Base-by-base conservation (phyloP, 2,329 filamentous ascomycete species). In the Colletotrichum theobromicola region DNA sequence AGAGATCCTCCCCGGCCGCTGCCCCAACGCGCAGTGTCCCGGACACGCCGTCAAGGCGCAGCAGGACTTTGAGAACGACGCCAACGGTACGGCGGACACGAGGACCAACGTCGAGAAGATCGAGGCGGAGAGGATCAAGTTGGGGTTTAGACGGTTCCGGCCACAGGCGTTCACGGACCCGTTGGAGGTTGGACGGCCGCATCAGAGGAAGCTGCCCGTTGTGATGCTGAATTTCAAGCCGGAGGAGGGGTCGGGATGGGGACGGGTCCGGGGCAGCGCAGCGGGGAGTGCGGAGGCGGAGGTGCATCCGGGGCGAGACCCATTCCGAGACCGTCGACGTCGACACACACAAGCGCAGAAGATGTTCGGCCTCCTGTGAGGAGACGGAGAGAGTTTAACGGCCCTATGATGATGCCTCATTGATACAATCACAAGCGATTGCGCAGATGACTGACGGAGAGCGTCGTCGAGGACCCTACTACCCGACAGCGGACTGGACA, bases 61-160 rank as follows among this genome's bases (percentile, higher is more conserved):
- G 35, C 24, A 28, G 18, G 70, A 73, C 28, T 21, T 13, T 24
- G 26, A 30, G 80, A 32, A 61, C 12, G 18, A 8, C n/a, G 50
- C 34, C 24, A 61, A 61, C 15, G 55, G 35, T 16, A 93, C 94
- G 85, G 94, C 92, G 82, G 93, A 90, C 79, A 93, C 93, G 57
- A 93, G 96, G 87, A 97, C 95, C 2, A 96, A 98, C 82, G 95
- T 98, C 81, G 95, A 99, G 82, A 96, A 94, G 82, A 94, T 98
- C 85, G 93, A 93, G 68, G 96, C 96, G 18, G 34, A 74, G 53
- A 53, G 70, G 6, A 34, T 74, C 53, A 69, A 65, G 60, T 16
- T 75, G 35, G 72, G 72, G 13, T 65, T 75, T 15, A 72, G 28
- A 57, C 57, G 57, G 58, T 57, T 61, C 15, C 50, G 62, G 30